Base-by-base conservation (phyloP, 805 yeast species). In the Wickerhamiella hasegawae region DNA sequence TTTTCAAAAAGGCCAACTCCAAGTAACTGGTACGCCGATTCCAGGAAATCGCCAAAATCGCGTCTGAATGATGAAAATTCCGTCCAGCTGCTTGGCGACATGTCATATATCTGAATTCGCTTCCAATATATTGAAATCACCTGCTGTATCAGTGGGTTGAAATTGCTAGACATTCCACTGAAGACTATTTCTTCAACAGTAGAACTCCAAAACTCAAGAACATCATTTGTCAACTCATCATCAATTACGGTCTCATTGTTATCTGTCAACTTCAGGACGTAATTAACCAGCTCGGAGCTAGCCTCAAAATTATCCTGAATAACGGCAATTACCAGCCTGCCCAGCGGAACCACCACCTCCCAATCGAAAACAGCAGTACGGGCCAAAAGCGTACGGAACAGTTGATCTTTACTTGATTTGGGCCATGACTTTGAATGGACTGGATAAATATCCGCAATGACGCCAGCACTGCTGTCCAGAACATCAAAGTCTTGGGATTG, bases 11-110 rank as follows among this genome's bases (percentile, higher is more conserved):
- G 52, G 1, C 64, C 57, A 0, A 53, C 36, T 26, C 79, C 81
- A 25, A 82, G 61, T 4, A 80, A 60, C 1, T 83, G 69, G 59
- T 76, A 81, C 1, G 76, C 55, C 0, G 71, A 62, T 36, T 83
- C 90, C 43, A 81, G 69, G 26, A 85, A 62, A 45, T 90, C 97
- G 1, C 76, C 68, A 8, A 78, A 76, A 41, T 78, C 87, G 22
- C 70, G 58, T 45, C 96, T 66, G 53, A 72, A 87, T 18, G 71
- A 65, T 17, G 57, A 55, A 47, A 84, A 81, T 43, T 77, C 92
- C 16, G 66, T 63, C 64, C 60, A 58, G 12, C 35, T 41, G 12
- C 39, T 24, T 12, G 16, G 18, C 3, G 48, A 47, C 29, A 40
- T 33, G 9, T 35, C 42, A 4, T 12, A 25, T 4, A 69, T 49